Evolutionary conservation across 2,329 filamentous ascomycete species (phyloP).

Genomic region (Sordariomycetes sp.): DNA sequence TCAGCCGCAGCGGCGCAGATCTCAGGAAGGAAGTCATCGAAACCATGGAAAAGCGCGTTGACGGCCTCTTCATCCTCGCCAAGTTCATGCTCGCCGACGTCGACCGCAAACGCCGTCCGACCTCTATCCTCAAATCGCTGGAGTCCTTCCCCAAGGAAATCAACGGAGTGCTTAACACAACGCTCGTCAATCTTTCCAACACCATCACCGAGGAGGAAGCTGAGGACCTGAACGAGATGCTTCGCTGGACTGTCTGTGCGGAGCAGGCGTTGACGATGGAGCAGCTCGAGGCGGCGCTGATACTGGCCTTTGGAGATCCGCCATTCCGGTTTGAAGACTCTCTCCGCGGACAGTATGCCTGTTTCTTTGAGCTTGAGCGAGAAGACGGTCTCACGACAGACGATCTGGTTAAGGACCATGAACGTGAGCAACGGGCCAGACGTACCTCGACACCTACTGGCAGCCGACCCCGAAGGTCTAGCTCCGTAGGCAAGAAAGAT

Average conservation of each 20-base stretch:
- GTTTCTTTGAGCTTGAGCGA: constrained; percentile 34
- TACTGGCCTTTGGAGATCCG: constrained; percentile 30
- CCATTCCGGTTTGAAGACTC: constrained; percentile 31
- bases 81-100: constrained; percentile 42
- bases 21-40: constrained; percentile 27
- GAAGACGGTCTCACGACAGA: constrained; percentile 33
- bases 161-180: constrained; percentile 30
- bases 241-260: constrained; percentile 35
- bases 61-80: constrained; percentile 38
- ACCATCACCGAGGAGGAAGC: constrained; percentile 27
- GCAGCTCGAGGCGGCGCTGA: constrained; percentile 31
- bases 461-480: constrained; percentile 2
- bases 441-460: constrained; percentile 3
- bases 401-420: constrained; percentile 27
- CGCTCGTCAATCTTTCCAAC: constrained; percentile 28
- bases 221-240: constrained; percentile 34
- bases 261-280: constrained; percentile 31
- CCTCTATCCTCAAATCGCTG: constrained; percentile 33
- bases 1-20: constrained; percentile 20
- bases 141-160: constrained; percentile 33
- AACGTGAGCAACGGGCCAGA: constrained; percentile 15
- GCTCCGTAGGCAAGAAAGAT: constrained; percentile 3
- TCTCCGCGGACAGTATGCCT: constrained; percentile 32
- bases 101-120: constrained; percentile 31
- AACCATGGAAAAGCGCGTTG: constrained; percentile 29